These are phyloP conservation scores for Colletotrichum lini DNA, from an alignment of 2,329 filamentous ascomycete species.

Conservation along the genomic window DNA sequence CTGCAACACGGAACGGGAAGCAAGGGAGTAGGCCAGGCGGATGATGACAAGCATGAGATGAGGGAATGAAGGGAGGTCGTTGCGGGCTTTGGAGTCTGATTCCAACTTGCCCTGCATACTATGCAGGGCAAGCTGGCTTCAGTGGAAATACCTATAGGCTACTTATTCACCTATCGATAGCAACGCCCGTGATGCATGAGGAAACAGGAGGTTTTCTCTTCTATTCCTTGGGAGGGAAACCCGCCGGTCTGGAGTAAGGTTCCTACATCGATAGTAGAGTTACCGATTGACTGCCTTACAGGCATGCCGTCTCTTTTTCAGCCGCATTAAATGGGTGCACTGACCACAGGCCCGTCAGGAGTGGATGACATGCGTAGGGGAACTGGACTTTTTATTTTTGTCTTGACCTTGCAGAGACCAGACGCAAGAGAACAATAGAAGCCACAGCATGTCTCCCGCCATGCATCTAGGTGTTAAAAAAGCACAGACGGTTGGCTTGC, in stretches of 20 bases:
- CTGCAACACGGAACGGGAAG: background rate
- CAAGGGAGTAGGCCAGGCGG: background rate
- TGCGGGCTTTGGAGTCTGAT: background rate
- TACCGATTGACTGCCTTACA: background rate
- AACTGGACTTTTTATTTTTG: background rate
- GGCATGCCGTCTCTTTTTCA: conserved; percentile 10
- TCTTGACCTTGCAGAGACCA: background rate
- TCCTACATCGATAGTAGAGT: background rate
- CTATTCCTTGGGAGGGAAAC: background rate
- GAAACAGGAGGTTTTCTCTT: conserved; percentile 1
- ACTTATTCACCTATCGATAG: background rate
- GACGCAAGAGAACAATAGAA: conserved; percentile 15
- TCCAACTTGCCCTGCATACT: background rate
- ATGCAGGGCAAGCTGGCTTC: conserved; percentile 3
- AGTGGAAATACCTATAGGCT: background rate
- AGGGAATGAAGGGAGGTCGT: conserved; percentile 17
- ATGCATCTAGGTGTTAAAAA: conserved; percentile 8
- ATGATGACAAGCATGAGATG: conserved; percentile 1
- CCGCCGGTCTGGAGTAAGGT: conserved; percentile 12
- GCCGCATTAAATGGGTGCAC: conserved; percentile 31
- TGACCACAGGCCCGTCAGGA: conserved; percentile 22
- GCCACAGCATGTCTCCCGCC: conserved; percentile 28
- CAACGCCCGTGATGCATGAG: conserved; percentile 9
- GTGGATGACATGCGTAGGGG: conserved; percentile 11
- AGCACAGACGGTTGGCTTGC: conserved; percentile 13